Base-by-base conservation (phyloP, 2,329 filamentous ascomycete species). In the Aspergillus fischeri region DNA sequence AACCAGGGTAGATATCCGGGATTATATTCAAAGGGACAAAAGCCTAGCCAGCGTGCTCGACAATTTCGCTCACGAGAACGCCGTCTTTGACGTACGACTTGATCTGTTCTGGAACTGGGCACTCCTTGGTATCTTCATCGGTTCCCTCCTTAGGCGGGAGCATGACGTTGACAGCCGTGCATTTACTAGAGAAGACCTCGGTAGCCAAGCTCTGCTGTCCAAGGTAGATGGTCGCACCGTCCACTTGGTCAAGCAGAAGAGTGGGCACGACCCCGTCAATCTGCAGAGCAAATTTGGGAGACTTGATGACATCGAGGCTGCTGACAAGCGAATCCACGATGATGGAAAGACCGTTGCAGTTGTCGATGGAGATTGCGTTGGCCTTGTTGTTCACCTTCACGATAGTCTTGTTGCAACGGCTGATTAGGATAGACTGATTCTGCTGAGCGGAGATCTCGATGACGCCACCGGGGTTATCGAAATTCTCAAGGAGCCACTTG, bases 401-500 rank as follows among this genome's bases (percentile, higher is more conserved):
- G 25, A 92, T 95, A 4, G 90, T 90, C 76, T 94, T 94, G 76
- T 86, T 92, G 82, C 93, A 97, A 66, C 90, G 88, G 69, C 89
- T 91, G 73, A 99, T 94, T 63, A 97, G 86, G 62, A 99, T 86
- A 1, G 92, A 96, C 63, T 99, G 94, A 49, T 87, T 86, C 70
- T 96, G 86, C 62, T 86, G 83, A 10, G 91, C 92, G 53, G 92
- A 83, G 65, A 97, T 87, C 73, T 93, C 87, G 60, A 97, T 82
- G 3, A 92, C 86, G 17, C 86, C 80, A 58, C 86, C 84, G 53
- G 80, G 78, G 59, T 87, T 90, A 52, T 99, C 94, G 69, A 86
- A 97, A 78, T 99, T 94, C 81, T 97, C 94, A 67, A 99, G 86
- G 56, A 88, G 86, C 94, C 94, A 99, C 76, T 97, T 97, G 77